Percentiles rank a stretch among this genome's conserved stretches.
phyloP scores from a whole-genome alignment of 129 eudicot genomes.

The Apium graveolens region DNA sequence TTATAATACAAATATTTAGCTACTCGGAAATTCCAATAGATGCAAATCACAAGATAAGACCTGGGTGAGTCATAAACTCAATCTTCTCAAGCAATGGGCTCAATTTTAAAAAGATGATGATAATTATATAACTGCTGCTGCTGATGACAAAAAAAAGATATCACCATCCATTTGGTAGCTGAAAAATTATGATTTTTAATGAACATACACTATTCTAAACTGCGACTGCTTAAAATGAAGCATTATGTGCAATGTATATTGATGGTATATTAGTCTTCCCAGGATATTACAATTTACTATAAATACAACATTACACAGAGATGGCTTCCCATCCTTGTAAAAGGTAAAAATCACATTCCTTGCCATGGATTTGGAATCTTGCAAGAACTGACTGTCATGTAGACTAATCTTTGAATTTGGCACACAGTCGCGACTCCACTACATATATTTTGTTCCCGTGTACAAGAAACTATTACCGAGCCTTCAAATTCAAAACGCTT shows the following conservation, averaged over 20 bases:
- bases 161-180: neutral
- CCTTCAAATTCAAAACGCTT: neutral
- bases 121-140: neutral
- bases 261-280: neutral
- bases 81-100: neutral
- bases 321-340: neutral
- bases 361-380: neutral
- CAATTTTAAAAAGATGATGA: neutral
- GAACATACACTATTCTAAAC: neutral
- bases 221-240: neutral
- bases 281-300: neutral
- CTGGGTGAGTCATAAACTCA: neutral
- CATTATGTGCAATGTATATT: neutral
- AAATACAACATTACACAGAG: neutral
- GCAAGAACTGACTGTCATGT: neutral
- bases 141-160: neutral
- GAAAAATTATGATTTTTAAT: neutral
- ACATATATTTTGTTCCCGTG: neutral
- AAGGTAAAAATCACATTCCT: neutral
- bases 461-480: neutral
- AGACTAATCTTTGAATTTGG: too few species aligned
- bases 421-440: neutral
- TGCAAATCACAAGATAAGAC: neutral
- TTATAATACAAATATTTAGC: too few species aligned
- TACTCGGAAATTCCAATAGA: neutral